Conservation (phyloP, 306 rosid genomes). For the Acacia acuminata region DNA sequence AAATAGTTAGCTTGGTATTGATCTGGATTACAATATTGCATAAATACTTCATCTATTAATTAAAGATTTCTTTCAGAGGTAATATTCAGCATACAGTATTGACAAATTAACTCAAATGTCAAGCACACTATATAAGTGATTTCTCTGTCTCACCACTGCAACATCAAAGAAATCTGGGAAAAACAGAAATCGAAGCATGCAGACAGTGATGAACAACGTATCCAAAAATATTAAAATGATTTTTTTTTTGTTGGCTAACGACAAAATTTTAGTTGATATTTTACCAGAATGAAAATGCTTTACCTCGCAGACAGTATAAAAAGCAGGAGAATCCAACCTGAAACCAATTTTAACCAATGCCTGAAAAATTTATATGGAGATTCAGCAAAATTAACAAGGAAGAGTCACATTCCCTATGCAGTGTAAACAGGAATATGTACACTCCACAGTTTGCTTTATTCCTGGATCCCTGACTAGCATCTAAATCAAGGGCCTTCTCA, state of each 20-base stretch:
- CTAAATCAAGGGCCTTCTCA: background rate
- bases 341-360: constrained; percentile 80
- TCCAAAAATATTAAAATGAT: background rate
- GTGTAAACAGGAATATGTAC: background rate
- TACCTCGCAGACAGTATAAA: constrained; percentile 90
- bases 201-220: background rate
- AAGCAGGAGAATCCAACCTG: constrained; percentile 88
- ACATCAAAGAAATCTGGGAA: constrained; percentile 3
- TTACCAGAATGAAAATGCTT: constrained; percentile 16
- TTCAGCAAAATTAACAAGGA: constrained; percentile 25
- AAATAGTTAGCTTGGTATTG: constrained; percentile 21
- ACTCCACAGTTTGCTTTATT: background rate
- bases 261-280: constrained; percentile 5
- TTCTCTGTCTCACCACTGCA: constrained; percentile 23
- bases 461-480: background rate
- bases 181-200: background rate
- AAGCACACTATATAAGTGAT: background rate
- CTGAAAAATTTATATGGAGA: constrained; percentile 43
- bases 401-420: background rate
- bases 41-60: constrained; percentile 5
- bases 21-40: constrained; percentile 21
- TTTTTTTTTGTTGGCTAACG: background rate
- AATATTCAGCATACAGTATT: constrained; percentile 7
- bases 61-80: constrained; percentile 5
- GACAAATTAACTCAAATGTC: constrained; percentile 29